Conservation (phyloP, 2,329 filamentous ascomycete species). For the Myriosclerotinia curreyana region DNA sequence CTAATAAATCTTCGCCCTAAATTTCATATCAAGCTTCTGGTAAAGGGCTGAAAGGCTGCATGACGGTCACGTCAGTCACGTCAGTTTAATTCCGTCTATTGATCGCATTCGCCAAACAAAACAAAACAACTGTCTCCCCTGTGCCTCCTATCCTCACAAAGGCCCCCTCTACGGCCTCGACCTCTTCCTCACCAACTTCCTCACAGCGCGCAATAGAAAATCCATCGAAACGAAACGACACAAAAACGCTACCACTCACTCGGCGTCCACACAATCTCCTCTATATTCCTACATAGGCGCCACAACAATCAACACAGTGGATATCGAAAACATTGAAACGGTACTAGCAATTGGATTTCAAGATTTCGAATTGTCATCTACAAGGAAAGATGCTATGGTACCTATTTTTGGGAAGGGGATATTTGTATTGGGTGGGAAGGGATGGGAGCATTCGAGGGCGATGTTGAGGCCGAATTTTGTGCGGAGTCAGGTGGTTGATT, state of each 20-base stretch:
- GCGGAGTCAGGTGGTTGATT: slow-evolving; percentile 47
- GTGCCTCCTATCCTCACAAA: slow-evolving; percentile 48
- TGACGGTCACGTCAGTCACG: no score
- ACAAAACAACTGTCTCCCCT: slow-evolving; percentile 47
- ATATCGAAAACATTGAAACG: slow-evolving; percentile 57
- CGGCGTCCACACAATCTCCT: slow-evolving; percentile 18
- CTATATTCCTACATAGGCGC: slow-evolving; percentile 26
- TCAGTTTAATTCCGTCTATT: no score
- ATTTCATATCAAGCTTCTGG: no score
- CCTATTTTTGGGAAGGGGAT: slow-evolving; percentile 56
- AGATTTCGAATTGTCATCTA: slow-evolving; percentile 49
- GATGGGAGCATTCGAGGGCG: slow-evolving; percentile 53
- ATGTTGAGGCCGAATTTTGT: slow-evolving; percentile 54
- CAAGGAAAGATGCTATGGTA: slow-evolving; percentile 45
- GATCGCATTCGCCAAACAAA: slow-evolving; percentile 16
- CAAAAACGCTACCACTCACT: slow-evolving; percentile 39
- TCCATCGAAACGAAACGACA: slow-evolving; percentile 41
- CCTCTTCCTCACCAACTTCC: slow-evolving; percentile 44
- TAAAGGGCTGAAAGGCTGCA: no score
- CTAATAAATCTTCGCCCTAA: no score
- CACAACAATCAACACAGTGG: slow-evolving; percentile 48
- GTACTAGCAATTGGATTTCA: slow-evolving; percentile 55
- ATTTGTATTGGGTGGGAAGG: slow-evolving; percentile 51
- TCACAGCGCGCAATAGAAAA: slow-evolving; percentile 40
- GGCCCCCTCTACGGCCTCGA: slow-evolving; percentile 56